Base-by-base conservation (phyloP, 768 basidiomycete genomes). In the Phylloporus rhodoxanthus region DNA sequence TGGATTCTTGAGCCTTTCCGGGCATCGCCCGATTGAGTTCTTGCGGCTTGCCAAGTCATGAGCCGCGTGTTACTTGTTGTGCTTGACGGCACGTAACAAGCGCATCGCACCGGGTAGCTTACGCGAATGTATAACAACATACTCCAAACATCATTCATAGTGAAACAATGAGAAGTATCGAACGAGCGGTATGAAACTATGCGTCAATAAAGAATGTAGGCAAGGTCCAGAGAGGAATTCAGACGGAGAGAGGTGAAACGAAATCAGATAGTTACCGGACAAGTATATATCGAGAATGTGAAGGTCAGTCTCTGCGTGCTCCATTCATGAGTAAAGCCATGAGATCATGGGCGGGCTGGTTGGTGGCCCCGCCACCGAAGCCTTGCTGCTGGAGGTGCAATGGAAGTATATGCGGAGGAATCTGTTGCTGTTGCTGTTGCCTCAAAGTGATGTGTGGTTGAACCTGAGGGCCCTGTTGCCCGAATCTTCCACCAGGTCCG, bases 281-380 rank as follows among this genome's bases (percentile, higher is more conserved):
- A 26, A 34, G 34, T 51, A 53, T 44, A 58, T 57, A 56, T 44
- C 53, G 37, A 56, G 41, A 37, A 47, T 44, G 45, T 41, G n/a
- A n/a, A 50, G 46, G 57, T 81, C 70, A 88, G 57, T 88, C 85
- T 67, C 85, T 73, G 56, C 79, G 82, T 34, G 56, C 53, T 48
- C 83, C 84, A 46, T 82, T 84, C 86, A 91, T 83, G 54, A 91
- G 77, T 51, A 91, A 75, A 39, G 88, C 81, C 83, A 91, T 90
- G 57, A 91, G 70, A 63, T 91, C 88, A 53, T 85, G 83, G 38
- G 80, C 70, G 29, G 80, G 77, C 58, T 80, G 81, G 52, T 71
- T 79, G 61, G 70, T 77, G 19, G 72, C 66, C 15, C 70, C 70
- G 17, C 72, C 68, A 43, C 74, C 71, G 20, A 66, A 62, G 25